Conservation (phyloP, 2,329 filamentous ascomycete genomes). For the Nemania sp. region DNA sequence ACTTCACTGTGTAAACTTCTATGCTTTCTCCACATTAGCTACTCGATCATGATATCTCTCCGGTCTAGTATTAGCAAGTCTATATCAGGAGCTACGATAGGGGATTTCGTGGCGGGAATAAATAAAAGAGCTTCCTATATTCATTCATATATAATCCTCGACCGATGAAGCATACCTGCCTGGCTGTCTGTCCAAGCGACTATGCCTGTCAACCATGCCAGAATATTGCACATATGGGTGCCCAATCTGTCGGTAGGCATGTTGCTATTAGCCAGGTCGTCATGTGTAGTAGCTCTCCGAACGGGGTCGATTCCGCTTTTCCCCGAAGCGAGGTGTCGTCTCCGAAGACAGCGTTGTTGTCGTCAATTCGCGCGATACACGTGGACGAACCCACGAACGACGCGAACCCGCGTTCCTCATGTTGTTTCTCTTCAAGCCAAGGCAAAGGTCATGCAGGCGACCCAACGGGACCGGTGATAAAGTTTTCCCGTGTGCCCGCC, state of each 20-base stretch:
- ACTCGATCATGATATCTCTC: conserved; percentile 14
- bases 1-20: conserved; percentile 14
- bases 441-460: conserved; percentile 2
- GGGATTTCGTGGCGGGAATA: conserved; percentile 11
- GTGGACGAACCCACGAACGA: conserved; percentile 16
- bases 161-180: neutral
- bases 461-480: conserved; percentile 5
- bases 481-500: neutral
- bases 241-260: neutral
- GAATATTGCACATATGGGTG: neutral
- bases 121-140: conserved; percentile 15
- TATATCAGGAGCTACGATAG: conserved; percentile 3
- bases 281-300: conserved; percentile 11
- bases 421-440: neutral
- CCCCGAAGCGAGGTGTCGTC: conserved; percentile 10
- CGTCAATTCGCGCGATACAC: conserved; percentile 20
- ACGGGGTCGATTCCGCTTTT: conserved; percentile 17
- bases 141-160: conserved; percentile 3
- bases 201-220: conserved; percentile 1
- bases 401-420: conserved; percentile 14
- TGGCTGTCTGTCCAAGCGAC: neutral
- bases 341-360: conserved; percentile 4
- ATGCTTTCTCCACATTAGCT: conserved; percentile 6
- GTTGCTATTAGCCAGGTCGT: conserved; percentile 8
- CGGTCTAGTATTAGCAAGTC: conserved; percentile 5